Percentiles rank a stretch among this genome's conserved stretches.
These are phyloP conservation scores for Trichophaea hybrida DNA, from an alignment of 2,329 filamentous ascomycete genomes.

Conservation along the genomic window DNA sequence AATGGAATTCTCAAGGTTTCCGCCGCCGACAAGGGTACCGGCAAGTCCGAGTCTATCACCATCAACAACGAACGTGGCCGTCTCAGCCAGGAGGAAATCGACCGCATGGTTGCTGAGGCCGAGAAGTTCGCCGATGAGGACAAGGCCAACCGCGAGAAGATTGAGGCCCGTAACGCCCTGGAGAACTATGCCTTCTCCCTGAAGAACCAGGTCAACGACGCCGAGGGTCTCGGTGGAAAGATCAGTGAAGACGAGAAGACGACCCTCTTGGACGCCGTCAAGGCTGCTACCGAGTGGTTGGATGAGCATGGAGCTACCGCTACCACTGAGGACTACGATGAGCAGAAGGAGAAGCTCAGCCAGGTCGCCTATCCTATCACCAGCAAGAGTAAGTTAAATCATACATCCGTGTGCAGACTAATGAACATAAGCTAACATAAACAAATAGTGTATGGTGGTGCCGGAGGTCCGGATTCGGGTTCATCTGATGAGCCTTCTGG, in stretches of 20 bases:
- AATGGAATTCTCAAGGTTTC: slow-evolving; percentile 97
- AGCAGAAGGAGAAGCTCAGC: slow-evolving; percentile 98
- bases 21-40: slow-evolving; percentile 93
- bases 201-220: slow-evolving; percentile 98
- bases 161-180: slow-evolving; percentile 87
- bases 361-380: slow-evolving; percentile 97
- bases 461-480: slow-evolving; percentile 37
- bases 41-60: slow-evolving; percentile 92
- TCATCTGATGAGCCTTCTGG: slow-evolving; percentile 55
- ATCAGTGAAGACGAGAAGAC: slow-evolving; percentile 98
- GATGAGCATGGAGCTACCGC: slow-evolving; percentile 84
- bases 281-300: slow-evolving; percentile 94
- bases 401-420: background rate
- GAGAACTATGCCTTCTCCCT: slow-evolving; percentile 99
- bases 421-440: slow-evolving; percentile 6
- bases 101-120: slow-evolving; percentile 96
- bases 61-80: slow-evolving; percentile 99
- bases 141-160: slow-evolving; percentile 93
- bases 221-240: slow-evolving; percentile 94
- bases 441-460: slow-evolving; percentile 44
- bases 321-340: slow-evolving; percentile 71
- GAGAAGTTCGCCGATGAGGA: slow-evolving; percentile 99
- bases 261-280: slow-evolving; percentile 83
- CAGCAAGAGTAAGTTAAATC: slow-evolving; percentile 48
- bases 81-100: slow-evolving; percentile 89